Evolutionary conservation across 345 rosid species (phyloP), one percentile per base, ranked within the genome.

Genomic region (Cochlearia excelsa): DNA sequence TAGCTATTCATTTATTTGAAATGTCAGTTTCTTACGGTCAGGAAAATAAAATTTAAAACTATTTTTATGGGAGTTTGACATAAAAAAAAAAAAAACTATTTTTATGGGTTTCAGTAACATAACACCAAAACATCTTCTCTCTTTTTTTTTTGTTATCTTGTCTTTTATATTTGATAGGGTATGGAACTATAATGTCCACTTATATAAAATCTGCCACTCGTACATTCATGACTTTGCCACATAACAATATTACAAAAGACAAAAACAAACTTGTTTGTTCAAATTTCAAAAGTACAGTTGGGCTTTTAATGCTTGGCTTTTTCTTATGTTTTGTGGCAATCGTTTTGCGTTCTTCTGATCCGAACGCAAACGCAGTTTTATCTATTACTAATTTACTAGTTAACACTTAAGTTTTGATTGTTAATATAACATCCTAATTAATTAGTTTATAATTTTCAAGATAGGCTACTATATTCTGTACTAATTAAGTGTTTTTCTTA

Each of bases 181-280:
- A 64, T 64, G 61, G 46, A 64, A 63, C 44, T 70, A 58, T 57
- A 39, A 57, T 70, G 69, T 64, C 74, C 60, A 57, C 75, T 51
- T 62, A 69, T 56, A 71, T 57, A 63, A 45, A 31, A 43, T 49
- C 35, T 61, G 74, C 62, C 63, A 61, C 73, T 54, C 46, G 23
- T 16, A 16, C 23, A 16, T 16, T 16, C 74, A 59, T 70, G 59
- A 63, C 58, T 70, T 54, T 57, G 49, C 74, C 64, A 63, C 59
- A 29, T 63, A 40, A 16, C 23, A 16, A 37, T 60, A 40, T 45
- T 69, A 42, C 63, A 51, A 58, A 58, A 58, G 70, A 71, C 75
- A 71, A 57, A 70, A 70, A 69, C 3, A 43, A 57, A 69, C 57
- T 69, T 47, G 40, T 61, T 16, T 16, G 23, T 16, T 16, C 23